phyloP scores from a whole-genome alignment of 331 rosid genomes.

The Pyrus hybrid region DNA sequence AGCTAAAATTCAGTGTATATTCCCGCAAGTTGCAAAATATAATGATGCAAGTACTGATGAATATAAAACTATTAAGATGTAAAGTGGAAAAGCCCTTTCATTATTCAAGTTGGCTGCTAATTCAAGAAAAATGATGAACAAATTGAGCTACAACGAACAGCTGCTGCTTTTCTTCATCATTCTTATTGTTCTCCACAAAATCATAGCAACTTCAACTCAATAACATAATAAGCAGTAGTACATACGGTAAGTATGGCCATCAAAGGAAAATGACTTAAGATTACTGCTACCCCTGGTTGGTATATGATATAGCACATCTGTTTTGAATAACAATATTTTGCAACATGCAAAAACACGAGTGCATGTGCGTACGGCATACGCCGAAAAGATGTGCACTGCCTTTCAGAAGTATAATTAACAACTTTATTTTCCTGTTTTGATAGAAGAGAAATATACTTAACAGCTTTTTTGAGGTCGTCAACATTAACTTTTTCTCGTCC shows the following conservation, averaged over 20 bases:
- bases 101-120: neutral
- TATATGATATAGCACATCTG: too few species aligned
- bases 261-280: neutral
- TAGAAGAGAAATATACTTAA: slow-evolving; percentile 37
- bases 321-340: neutral
- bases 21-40: neutral
- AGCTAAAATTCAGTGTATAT: neutral
- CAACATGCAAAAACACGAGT: neutral
- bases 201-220: neutral
- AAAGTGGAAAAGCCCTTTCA: neutral
- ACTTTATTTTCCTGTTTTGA: slow-evolving; percentile 10
- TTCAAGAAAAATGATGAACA: neutral
- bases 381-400: slow-evolving; percentile 5
- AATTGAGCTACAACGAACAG: neutral
- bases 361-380: neutral
- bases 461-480: slow-evolving; percentile 95
- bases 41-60: neutral
- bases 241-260: neutral
- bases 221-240: neutral
- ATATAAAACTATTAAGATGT: neutral
- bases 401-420: slow-evolving; percentile 41
- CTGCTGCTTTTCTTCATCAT: neutral
- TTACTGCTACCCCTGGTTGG: neutral
- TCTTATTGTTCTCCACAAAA: neutral
- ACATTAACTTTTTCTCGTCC: slow-evolving; percentile 89